phyloP scores from a whole-genome alignment of 257 asterid species.

The Solanum dulcamara region DNA sequence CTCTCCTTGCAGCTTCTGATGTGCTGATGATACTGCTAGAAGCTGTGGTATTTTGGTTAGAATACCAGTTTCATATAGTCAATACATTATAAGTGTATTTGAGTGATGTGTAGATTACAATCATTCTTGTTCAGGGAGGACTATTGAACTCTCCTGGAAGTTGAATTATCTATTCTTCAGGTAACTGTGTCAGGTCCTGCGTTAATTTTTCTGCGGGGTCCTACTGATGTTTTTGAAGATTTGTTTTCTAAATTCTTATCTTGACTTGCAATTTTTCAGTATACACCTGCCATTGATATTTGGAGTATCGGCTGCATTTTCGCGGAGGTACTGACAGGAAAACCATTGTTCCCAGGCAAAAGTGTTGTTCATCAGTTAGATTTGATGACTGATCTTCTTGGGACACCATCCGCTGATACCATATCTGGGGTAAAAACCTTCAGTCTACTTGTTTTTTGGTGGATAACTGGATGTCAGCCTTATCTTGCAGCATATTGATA shows the following conservation, averaged over 20 bases:
- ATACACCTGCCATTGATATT: slow-evolving; percentile 89
- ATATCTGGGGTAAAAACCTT: slow-evolving; percentile 49
- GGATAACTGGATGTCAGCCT: background rate
- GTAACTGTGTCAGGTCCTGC: slow-evolving; percentile 57
- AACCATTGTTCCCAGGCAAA: slow-evolving; percentile 91
- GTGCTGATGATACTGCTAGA: background rate
- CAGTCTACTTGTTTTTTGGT: background rate
- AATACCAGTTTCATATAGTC: background rate
- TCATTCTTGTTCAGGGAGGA: slow-evolving; percentile 88
- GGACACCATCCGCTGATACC: slow-evolving; percentile 75
- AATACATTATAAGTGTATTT: slow-evolving; percentile 26
- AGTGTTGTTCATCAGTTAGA: slow-evolving; percentile 92
- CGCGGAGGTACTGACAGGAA: slow-evolving; percentile 76
- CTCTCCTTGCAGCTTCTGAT: background rate
- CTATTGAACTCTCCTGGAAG: slow-evolving; percentile 79
- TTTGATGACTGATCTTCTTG: slow-evolving; percentile 79
- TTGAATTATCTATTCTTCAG: slow-evolving; percentile 71
- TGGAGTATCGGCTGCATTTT: slow-evolving; percentile 93
- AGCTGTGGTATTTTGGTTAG: slow-evolving; percentile 1
- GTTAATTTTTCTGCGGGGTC: slow-evolving; percentile 19
- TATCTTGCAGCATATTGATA: background rate
- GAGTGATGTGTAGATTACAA: slow-evolving; percentile 68
- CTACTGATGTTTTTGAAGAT: background rate
- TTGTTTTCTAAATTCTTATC: slow-evolving; percentile 12
- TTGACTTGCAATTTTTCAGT: slow-evolving; percentile 36